Evolutionary conservation across 441 rosid genomes (phyloP).

Genomic region (Jatropha multifida): DNA sequence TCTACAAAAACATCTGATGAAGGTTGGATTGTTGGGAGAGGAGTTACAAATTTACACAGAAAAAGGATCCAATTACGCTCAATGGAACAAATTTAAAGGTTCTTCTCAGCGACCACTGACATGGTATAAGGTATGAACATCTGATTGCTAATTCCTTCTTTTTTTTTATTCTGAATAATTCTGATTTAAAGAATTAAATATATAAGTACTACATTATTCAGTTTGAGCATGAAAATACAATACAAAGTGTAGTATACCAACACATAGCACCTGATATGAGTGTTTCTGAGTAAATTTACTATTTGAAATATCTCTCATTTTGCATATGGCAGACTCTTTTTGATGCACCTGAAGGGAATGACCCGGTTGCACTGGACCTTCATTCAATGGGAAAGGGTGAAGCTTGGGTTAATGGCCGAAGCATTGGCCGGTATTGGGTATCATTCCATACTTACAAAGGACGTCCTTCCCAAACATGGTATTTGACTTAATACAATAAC

Average conservation of each 20-base stretch:
- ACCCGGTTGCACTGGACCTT: constrained; percentile 63
- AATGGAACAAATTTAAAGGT: constrained; percentile 46
- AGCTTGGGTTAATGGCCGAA: constrained; percentile 71
- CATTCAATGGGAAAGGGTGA: constrained; percentile 78
- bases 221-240: not conserved
- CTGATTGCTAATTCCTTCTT: constrained; percentile 2
- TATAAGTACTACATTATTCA: not conserved
- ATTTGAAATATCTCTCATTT: constrained; percentile 7
- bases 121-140: constrained; percentile 74
- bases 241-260: not conserved
- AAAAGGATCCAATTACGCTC: constrained; percentile 34
- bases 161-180: constrained; percentile 1
- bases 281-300: not conserved
- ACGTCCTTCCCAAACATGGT: constrained; percentile 69
- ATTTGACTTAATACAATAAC: not conserved
- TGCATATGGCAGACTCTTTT: constrained; percentile 44
- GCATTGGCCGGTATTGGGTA: constrained; percentile 80
- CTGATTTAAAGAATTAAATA: not conserved
- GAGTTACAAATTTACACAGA: constrained; percentile 41
- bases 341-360: constrained; percentile 54
- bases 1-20: constrained; percentile 12
- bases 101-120: constrained; percentile 35
- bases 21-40: constrained; percentile 75
- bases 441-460: constrained; percentile 52
- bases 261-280: not conserved